Conservation (phyloP, 208 protist species). For the Leishmania lainsoni region DNA sequence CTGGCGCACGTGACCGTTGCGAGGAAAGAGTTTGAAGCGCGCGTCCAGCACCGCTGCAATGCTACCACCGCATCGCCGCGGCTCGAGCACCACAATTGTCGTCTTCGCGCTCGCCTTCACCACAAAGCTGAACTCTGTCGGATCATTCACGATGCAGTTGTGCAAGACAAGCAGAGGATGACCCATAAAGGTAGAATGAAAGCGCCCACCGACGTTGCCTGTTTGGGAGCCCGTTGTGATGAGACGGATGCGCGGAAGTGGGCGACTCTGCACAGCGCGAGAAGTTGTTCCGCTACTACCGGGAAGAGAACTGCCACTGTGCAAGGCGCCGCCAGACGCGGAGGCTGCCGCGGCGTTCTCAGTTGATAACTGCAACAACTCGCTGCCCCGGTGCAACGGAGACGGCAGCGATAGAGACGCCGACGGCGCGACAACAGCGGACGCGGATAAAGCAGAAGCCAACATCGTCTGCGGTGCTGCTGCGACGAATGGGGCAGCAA, state of each 20-base stretch:
- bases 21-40: constrained; percentile 79
- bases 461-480: not conserved
- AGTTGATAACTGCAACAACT: not conserved
- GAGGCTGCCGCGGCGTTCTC: not conserved
- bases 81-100: constrained; percentile 78
- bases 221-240: not conserved
- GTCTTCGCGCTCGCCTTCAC: constrained; percentile 53
- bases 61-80: constrained; percentile 54
- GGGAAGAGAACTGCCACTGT: not conserved
- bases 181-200: constrained; percentile 61
- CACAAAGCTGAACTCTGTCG: constrained; percentile 70
- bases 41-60: constrained; percentile 57
- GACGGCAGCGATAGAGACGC: constrained; percentile 2
- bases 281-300: not conserved
- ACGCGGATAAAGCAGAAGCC: not conserved
- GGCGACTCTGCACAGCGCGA: constrained; percentile 10
- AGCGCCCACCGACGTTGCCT: not conserved
- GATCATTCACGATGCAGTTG: constrained; percentile 78
- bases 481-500: not conserved
- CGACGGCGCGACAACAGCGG: not conserved
- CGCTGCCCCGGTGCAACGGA: not conserved
- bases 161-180: constrained; percentile 64
- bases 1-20: constrained; percentile 54
- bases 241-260: constrained; percentile 19
- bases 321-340: not conserved